Evolutionary conservation across 768 basidiomycete species (phyloP).

Genomic region (Russula olivacea): DNA sequence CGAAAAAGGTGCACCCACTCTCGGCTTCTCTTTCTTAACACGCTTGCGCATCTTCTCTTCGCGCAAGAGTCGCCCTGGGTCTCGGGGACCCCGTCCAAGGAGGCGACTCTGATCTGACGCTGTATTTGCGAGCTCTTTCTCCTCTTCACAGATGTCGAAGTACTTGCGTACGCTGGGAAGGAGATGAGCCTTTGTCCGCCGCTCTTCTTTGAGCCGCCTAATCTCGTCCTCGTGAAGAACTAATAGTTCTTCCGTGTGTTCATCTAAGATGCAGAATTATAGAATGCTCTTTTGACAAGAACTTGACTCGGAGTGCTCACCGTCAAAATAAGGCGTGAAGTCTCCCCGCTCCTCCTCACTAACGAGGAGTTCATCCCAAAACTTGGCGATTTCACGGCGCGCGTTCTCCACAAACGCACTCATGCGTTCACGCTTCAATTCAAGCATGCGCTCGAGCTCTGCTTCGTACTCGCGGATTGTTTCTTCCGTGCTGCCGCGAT

Average conservation of each 20-base stretch:
- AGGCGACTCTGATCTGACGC: conserved; percentile 79
- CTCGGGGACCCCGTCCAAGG: conserved; percentile 71
- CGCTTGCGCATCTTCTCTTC: conserved; percentile 98
- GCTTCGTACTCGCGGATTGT: conserved; percentile 79
- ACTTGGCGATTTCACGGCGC: conserved; percentile 65
- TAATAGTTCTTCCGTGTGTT: conserved; percentile 84
- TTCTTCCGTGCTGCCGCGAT: conserved; percentile 76
- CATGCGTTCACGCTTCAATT: conserved; percentile 84
- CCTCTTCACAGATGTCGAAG: conserved; percentile 84
- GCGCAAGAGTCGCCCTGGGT: conserved; percentile 78
- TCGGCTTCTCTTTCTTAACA: conserved; percentile 86
- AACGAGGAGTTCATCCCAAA: conserved; percentile 86
- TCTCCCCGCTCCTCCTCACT: conserved; percentile 76
- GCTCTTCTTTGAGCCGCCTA: conserved; percentile 72
- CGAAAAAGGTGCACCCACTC: conserved; percentile 45
- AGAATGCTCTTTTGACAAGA: background rate
- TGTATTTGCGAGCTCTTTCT: conserved; percentile 77
- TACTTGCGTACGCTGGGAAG: conserved; percentile 78
- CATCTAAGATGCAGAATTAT: conserved; percentile 45
- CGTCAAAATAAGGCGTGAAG: conserved; percentile 79
- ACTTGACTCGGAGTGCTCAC: conserved; percentile 38
- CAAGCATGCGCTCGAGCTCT: conserved; percentile 86
- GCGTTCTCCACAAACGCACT: conserved; percentile 77
- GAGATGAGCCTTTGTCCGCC: conserved; percentile 69
- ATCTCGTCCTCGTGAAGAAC: conserved; percentile 83